Percentiles rank a stretch among this genome's conserved stretches.
phyloP scores from a whole-genome alignment of 2,329 filamentous ascomycete genomes.

The Hymenoscyphus fructigenus region DNA sequence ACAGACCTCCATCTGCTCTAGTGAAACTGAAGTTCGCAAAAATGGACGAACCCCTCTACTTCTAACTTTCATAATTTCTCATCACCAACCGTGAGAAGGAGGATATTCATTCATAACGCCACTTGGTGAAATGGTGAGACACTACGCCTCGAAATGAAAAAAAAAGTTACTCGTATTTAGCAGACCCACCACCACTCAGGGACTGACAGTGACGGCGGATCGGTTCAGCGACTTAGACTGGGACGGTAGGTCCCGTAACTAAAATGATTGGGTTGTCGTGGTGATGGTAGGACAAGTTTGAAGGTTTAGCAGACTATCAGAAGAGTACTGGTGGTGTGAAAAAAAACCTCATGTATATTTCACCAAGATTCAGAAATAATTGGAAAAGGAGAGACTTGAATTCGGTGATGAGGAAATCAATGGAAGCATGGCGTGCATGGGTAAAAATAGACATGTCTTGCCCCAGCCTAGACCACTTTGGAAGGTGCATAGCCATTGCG shows the following conservation, averaged over 20 bases:
- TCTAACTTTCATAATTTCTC: background rate
- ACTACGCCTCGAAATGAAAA: background rate
- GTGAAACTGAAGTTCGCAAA: background rate
- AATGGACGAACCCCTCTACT: too few relatives aligned
- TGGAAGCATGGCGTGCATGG: slow-evolving; percentile 2
- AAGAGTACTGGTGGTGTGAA: background rate
- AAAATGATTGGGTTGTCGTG: background rate
- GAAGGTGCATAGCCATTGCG: background rate
- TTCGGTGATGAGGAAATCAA: background rate
- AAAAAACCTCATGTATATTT: background rate
- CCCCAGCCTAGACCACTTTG: background rate
- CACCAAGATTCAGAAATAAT: background rate
- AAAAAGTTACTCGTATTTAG: background rate
- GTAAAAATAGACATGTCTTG: background rate
- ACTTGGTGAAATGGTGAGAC: background rate
- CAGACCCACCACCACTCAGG: background rate
- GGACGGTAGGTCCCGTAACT: background rate
- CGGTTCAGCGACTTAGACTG: background rate
- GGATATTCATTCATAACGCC: background rate
- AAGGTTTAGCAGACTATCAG: background rate
- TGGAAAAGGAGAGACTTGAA: background rate
- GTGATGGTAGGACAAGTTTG: background rate
- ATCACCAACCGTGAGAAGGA: background rate
- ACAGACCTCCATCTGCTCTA: background rate
- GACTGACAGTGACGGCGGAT: background rate